A percentile compares a stretch with the other conserved stretches of the same genome.
Conservation (phyloP, 176 grass and related monocot species). For the Saccharum spontaneum region DNA sequence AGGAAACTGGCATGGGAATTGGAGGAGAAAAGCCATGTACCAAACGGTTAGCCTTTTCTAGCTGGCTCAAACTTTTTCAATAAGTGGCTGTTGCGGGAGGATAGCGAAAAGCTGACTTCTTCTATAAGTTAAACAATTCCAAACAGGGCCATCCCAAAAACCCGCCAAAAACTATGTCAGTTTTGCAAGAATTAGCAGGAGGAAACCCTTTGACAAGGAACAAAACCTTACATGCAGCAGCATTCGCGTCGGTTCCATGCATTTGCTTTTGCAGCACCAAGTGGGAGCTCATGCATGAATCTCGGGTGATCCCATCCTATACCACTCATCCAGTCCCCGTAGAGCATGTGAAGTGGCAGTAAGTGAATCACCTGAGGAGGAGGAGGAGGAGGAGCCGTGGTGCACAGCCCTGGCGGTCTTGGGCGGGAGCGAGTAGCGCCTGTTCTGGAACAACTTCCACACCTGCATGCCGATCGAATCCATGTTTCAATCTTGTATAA, state of each 20-base stretch:
- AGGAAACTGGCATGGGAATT: too few relatives aligned
- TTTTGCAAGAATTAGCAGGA: neutral
- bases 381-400: too few relatives aligned
- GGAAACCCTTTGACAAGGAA: neutral
- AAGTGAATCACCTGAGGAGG: neutral
- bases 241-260: too few relatives aligned
- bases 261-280: neutral
- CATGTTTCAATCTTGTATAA: neutral
- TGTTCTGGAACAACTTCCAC: constrained; percentile 99
- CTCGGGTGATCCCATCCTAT: too few relatives aligned
- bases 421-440: constrained; percentile 80
- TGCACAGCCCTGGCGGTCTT: constrained; percentile 40
- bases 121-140: too few relatives aligned
- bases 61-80: too few relatives aligned
- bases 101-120: too few relatives aligned
- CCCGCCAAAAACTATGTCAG: neutral
- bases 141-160: neutral
- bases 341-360: neutral
- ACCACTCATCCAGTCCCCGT: neutral
- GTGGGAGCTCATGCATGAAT: too few relatives aligned
- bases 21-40: too few relatives aligned
- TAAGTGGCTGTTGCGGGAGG: too few relatives aligned
- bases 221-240: neutral
- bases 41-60: too few relatives aligned
- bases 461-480: constrained; percentile 45